Base-by-base conservation (phyloP, 2,329 filamentous ascomycete genomes). In the Dendryphion nanum region DNA sequence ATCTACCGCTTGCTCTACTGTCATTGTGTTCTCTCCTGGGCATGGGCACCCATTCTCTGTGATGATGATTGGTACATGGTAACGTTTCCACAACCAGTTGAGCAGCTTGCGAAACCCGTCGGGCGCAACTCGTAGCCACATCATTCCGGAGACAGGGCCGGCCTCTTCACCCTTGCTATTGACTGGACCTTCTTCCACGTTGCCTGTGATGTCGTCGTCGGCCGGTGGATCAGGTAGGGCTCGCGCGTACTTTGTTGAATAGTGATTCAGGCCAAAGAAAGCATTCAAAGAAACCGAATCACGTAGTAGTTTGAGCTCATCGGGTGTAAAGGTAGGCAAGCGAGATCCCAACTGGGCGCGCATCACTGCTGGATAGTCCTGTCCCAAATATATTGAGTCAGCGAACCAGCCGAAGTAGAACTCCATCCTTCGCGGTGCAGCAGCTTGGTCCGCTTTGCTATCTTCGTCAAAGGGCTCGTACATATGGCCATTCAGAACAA, bases 361-460 rank as follows among this genome's bases (percentile, higher is more conserved):
- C 23, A 26, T 26, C 23, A n/a, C 10, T 26, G 10, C 2, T 8
- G 68, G 68, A 16, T 71, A 70, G 36, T 69, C 67, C 30, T 64
- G 64, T 3, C 50, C 58, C 18, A 46, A 40, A 18, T 69, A 64
- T 8, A 31, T n/a, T 3, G 29, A 15, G 12, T 31, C 29, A 6
- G 56, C 66, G 20, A 68, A 71, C 68, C 68, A 71, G 2, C 56
- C 66, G 30, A 70, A 68, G 38, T 70, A 65, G 18, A 71, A 71
- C 35, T 71, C 66, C 16, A 59, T 58, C 1, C 63, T 63, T 39
- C 70, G 10, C 10, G 3, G 10, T 3, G 23, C 23, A n/a, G 23
- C 23, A 8, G 10, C 10, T 26, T 26, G 10, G n/a, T 26, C 23
- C 23, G 23, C 23, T 2, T 26, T n/a, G 23, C 23, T 26, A 8